phyloP scores from a whole-genome alignment of 1,139 yeast species.

The Zygosaccharomyces pseudobailii region DNA sequence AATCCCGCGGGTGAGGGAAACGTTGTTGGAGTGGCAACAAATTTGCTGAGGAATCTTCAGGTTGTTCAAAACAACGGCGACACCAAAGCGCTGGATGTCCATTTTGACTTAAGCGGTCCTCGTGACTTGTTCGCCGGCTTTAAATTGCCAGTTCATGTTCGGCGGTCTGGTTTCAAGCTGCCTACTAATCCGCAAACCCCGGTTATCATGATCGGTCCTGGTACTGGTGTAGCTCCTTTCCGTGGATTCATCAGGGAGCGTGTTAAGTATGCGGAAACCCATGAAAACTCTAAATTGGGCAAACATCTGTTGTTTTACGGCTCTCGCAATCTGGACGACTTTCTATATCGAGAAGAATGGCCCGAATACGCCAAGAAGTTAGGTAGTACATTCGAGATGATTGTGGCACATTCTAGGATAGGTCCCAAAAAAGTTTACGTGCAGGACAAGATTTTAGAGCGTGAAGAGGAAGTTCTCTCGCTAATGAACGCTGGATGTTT shows the following conservation, averaged over 20 bases:
- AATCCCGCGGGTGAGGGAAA: conserved; percentile 35
- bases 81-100: conserved; percentile 40
- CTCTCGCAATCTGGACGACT: conserved; percentile 75
- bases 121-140: conserved; percentile 51
- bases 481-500: conserved; percentile 74
- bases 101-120: conserved; percentile 79
- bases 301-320: conserved; percentile 79
- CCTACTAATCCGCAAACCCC: conserved; percentile 87
- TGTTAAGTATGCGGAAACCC: conserved; percentile 47
- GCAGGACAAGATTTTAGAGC: conserved; percentile 70
- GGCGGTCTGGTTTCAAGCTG: conserved; percentile 90
- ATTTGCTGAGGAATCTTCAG: conserved; percentile 72
- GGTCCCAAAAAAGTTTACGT: conserved; percentile 71
- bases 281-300: conserved; percentile 50
- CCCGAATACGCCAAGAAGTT: conserved; percentile 57
- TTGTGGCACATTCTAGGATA: conserved; percentile 85
- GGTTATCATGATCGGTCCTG: conserved; percentile 92
- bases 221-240: conserved; percentile 98
- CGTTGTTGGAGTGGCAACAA: conserved; percentile 78
- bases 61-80: conserved; percentile 49
- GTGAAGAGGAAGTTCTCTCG: conserved; percentile 48
- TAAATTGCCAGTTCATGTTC: conserved; percentile 84
- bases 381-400: conserved; percentile 63
- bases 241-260: conserved; percentile 91
- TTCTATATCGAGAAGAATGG: conserved; percentile 85